These are phyloP conservation scores for Salvia miltiorrhiza DNA, from an alignment of 257 asterid genomes.

Conservation along the genomic window DNA sequence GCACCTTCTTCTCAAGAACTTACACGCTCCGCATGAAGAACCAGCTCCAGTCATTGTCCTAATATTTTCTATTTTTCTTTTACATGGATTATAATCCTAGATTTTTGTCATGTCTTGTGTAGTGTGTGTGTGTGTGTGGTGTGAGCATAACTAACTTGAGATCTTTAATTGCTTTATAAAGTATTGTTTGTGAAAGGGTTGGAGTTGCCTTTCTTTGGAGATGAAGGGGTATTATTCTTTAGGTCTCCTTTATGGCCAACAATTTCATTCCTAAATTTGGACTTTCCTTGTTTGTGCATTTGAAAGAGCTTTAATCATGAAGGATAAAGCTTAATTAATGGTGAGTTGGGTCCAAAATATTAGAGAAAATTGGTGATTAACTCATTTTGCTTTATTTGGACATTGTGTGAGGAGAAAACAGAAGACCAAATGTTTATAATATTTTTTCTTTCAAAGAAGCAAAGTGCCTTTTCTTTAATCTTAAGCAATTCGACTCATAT, in stretches of 20 bases:
- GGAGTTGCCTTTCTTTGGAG: conserved; percentile 10
- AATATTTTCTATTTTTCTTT: not conserved
- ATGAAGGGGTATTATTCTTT: conserved; percentile 23
- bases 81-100: not conserved
- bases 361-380: conserved; percentile 21
- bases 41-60: conserved; percentile 43
- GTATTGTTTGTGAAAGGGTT: conserved; percentile 13
- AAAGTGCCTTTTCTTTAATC: too few relatives aligned
- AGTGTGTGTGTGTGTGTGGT: too few relatives aligned
- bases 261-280: conserved; percentile 45
- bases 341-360: conserved; percentile 10
- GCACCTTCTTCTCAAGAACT: conserved; percentile 62
- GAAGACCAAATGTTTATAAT: too few relatives aligned
- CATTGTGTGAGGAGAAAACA: too few relatives aligned
- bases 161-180: conserved; percentile 30
- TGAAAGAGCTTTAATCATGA: conserved; percentile 15
- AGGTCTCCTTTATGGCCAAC: conserved; percentile 68
- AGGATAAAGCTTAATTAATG: conserved; percentile 14
- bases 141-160: not conserved
- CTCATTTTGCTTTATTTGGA: too few relatives aligned
- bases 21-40: conserved; percentile 71
- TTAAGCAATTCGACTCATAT: too few relatives aligned
- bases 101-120: not conserved
- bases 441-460: too few relatives aligned
- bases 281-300: conserved; percentile 32